A percentile compares a stretch with the other conserved stretches of the same genome.
Conservation (phyloP, 1,284 basidiomycete genomes). For the Cutaneotrichosporon cavernicola region DNA sequence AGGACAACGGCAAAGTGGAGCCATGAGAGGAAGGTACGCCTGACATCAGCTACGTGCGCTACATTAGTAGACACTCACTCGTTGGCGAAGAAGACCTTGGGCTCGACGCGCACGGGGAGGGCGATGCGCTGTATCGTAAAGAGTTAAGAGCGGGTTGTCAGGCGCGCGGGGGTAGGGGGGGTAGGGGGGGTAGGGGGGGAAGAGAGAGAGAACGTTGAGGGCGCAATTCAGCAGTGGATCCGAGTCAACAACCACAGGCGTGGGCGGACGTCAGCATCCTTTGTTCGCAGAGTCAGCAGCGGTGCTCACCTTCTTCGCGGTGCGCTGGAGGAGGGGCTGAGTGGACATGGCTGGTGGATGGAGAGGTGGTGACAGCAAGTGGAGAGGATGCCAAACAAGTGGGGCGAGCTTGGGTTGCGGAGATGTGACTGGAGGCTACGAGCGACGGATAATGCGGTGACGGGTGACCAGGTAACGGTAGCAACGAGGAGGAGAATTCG, state of each 20-base stretch:
- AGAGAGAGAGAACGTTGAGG: background rate
- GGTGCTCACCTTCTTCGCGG: constrained; percentile 67
- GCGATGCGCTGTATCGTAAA: constrained; percentile 68
- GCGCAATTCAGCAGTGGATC: background rate
- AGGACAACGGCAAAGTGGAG: constrained; percentile 92
- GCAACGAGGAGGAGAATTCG: background rate
- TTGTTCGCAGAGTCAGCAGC: background rate
- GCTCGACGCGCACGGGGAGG: constrained; percentile 88
- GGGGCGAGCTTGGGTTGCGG: background rate
- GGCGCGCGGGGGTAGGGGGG: constrained; percentile 21
- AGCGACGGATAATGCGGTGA: background rate
- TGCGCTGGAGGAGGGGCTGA: constrained; percentile 94
- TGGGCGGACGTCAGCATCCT: constrained; percentile 31
- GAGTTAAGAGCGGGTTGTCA: constrained; percentile 10
- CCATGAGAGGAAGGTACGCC: constrained; percentile 88
- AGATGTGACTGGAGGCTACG: background rate
- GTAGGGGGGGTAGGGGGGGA: too few relatives aligned
- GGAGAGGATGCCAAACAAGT: constrained; percentile 1
- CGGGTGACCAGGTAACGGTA: background rate
- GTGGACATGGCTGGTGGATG: constrained; percentile 72
- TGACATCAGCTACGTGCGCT: constrained; percentile 15
- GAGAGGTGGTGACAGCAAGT: background rate
- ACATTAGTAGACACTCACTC: constrained; percentile 58
- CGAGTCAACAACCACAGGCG: background rate
- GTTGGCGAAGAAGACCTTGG: constrained; percentile 88